phyloP scores from a whole-genome alignment of 2,329 filamentous ascomycete species.

The Keithomyces neogunnii region DNA sequence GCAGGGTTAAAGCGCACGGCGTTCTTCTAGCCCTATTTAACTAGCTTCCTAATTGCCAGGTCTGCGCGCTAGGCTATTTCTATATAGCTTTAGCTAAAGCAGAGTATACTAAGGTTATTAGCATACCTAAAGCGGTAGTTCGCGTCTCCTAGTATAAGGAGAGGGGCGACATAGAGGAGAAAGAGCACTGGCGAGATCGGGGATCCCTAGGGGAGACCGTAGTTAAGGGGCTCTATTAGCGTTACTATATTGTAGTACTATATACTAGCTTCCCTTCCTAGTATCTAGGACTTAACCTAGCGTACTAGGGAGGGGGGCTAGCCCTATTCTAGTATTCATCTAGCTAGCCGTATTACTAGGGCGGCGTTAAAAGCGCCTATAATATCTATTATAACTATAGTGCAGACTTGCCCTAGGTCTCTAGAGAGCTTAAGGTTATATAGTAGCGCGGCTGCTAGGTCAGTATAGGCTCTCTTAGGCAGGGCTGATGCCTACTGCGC shows the following conservation, averaged over 20 bases:
- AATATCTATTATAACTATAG: background rate
- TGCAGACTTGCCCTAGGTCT: constrained; percentile 5
- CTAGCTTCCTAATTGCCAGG: constrained; percentile 5
- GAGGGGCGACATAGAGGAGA: constrained; percentile 10
- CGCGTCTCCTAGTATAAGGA: constrained; percentile 6
- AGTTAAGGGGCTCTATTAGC: constrained; percentile 2
- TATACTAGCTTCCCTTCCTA: background rate
- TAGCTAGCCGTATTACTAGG: too few species aligned
- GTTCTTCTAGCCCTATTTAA: constrained; percentile 10
- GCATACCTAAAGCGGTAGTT: background rate
- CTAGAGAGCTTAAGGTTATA: constrained; percentile 13
- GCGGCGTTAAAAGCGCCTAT: too few species aligned
- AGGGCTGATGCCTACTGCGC: constrained; percentile 14
- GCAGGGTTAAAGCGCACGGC: constrained; percentile 12
- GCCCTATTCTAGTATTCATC: too few species aligned
- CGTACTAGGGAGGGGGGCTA: too few species aligned
- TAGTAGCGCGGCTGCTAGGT: constrained; percentile 12
- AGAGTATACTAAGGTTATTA: constrained; percentile 8
- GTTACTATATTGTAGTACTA: constrained; percentile 7
- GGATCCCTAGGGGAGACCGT: constrained; percentile 10
- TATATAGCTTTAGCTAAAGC: constrained; percentile 7
- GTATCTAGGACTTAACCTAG: constrained; percentile 12
- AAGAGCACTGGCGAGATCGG: constrained; percentile 12
- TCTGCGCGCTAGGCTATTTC: constrained; percentile 8
- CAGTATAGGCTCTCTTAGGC: constrained; percentile 11